Evolutionary conservation across 2,329 filamentous ascomycete genomes (phyloP), one percentile per base, ranked within the genome.

Genomic region (Uncinocarpus reesii): DNA sequence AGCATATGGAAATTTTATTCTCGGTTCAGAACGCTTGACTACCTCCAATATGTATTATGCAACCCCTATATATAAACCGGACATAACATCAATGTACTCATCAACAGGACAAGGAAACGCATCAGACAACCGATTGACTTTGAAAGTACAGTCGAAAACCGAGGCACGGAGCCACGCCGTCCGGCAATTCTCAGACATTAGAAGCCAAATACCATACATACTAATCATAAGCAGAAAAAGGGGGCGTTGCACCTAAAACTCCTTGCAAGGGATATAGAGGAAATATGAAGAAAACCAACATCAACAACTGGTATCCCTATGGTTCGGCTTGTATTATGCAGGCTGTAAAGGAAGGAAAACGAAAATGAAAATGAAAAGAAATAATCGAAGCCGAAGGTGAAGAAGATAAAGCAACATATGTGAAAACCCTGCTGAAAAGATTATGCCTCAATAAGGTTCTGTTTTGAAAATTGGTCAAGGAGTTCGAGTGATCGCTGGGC

Each of bases 401-500:
- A 42, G 15, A 49, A 35, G 32, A 35, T 6, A 35, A 6, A 11
- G 18, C 21, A 37, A 37, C 18, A 4, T 16, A 37, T 23, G 16
- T 3, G 2, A 37, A 37, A 21, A 4, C 16, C 16, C 16, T 3
- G 23, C 43, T 16, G 34, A 29, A 51, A 42, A 16, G 7, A 29
- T 48, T 24, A 47, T 31, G 38, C 15, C 2, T 44, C 47, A 32
- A 40, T 40, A 8, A 40, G 42, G 26, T 21, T 24, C 28, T 71
- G 77, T 68, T 90, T 90, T 26, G 83, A 80, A 59, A 76, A 80
- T 64, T 86, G 84, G 43, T 84, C 86, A 28, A 95, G 71, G 2
- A 95, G 76, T 66, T 95, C 90, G 34, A 95, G 75, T 64, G 88
- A 96, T 58, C 88, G 79, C 60, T 90, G 84, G 20, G 92, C 90